phyloP scores from a whole-genome alignment of 257 asterid genomes.

The Ajuga chamaepitys region DNA sequence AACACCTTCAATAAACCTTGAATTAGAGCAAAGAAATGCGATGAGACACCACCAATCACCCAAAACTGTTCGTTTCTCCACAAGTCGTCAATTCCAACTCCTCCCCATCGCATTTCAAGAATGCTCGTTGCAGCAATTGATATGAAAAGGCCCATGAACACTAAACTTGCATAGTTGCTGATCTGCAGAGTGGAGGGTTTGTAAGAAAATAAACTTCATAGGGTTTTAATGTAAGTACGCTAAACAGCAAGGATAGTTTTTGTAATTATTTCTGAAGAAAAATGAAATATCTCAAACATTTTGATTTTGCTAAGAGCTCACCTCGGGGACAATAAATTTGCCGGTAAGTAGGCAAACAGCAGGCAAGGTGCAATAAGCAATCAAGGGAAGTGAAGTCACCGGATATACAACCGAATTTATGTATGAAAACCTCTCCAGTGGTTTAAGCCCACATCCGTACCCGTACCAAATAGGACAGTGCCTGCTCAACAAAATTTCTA shows the following conservation, averaged over 20 bases:
- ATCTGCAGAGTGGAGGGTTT: constrained; percentile 26
- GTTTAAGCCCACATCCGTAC: constrained; percentile 44
- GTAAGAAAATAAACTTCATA: too few species aligned
- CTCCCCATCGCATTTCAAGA: constrained; percentile 60
- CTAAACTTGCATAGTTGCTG: constrained; percentile 53
- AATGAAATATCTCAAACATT: not conserved
- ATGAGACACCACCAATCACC: constrained; percentile 57
- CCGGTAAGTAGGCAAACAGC: constrained; percentile 43
- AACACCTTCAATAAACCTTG: constrained; percentile 63
- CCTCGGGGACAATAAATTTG: constrained; percentile 43
- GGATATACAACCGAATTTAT: constrained; percentile 43
- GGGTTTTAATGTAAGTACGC: too few species aligned
- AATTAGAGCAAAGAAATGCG: constrained; percentile 51
- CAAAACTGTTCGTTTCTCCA: constrained; percentile 74
- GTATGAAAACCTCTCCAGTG: constrained; percentile 39
- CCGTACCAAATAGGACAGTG: constrained; percentile 54
- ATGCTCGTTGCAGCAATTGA: constrained; percentile 49
- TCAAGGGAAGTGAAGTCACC: constrained; percentile 36
- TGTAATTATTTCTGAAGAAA: not conserved
- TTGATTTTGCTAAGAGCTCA: not conserved
- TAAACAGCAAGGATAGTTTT: too few species aligned
- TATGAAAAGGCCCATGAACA: constrained; percentile 54
- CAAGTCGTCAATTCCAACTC: constrained; percentile 48
- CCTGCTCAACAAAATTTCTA: constrained; percentile 38
- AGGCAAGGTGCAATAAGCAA: constrained; percentile 39